A percentile compares a stretch with the other conserved stretches of the same genome.
phyloP scores from a whole-genome alignment of 2,329 filamentous ascomycete species.

The Stenocarpella maydis region DNA sequence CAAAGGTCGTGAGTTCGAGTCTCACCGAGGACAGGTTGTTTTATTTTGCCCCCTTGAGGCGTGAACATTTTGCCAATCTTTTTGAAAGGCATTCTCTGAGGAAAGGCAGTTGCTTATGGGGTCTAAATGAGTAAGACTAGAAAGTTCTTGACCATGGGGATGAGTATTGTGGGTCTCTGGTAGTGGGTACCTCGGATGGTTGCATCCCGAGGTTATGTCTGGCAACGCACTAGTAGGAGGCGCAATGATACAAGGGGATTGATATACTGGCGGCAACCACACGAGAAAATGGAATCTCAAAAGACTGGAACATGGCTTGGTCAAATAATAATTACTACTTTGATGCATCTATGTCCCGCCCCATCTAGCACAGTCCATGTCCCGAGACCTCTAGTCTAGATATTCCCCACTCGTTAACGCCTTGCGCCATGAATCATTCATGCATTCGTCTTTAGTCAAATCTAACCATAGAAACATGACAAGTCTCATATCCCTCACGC shows the following conservation, averaged over 20 bases:
- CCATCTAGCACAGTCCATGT: not conserved
- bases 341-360: not conserved
- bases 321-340: not conserved
- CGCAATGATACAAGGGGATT: no score
- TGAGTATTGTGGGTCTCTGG: not conserved
- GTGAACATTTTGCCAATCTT: not conserved
- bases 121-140: not conserved
- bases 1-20: constrained; percentile 43
- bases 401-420: not conserved
- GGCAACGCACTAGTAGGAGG: not conserved
- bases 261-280: no score
- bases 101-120: not conserved
- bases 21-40: constrained; percentile 24
- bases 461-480: no score
- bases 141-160: not conserved
- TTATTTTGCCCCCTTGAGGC: not conserved
- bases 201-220: not conserved
- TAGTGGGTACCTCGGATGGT: no score
- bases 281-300: no score
- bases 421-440: constrained; percentile 8
- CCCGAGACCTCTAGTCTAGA: not conserved
- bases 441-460: constrained; percentile 5
- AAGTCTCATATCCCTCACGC: no score
- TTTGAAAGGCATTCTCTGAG: not conserved
- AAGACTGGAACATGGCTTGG: not conserved